A percentile compares a stretch with the other conserved stretches of the same genome.
These are phyloP conservation scores for Aspergillus leporis DNA, from an alignment of 495 filamentous ascomycete genomes.

Conservation along the genomic window DNA sequence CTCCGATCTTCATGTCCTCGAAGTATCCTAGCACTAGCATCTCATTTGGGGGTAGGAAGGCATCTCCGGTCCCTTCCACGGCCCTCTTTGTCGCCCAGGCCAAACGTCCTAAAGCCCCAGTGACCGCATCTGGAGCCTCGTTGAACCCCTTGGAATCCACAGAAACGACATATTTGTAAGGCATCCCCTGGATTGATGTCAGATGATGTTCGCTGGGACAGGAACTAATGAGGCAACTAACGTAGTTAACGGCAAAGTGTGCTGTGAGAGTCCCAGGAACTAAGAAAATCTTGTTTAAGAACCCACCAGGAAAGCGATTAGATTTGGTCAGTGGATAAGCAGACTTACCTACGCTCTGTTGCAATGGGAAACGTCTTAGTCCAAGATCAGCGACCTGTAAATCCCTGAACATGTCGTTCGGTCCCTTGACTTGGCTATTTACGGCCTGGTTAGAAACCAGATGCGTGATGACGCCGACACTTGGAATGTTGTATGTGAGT, in stretches of 20 bases:
- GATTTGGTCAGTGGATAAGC: background rate
- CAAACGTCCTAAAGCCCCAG: conserved; percentile 58
- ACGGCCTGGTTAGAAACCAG: conserved; percentile 55
- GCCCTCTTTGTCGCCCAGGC: conserved; percentile 61
- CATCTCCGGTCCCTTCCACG: conserved; percentile 27
- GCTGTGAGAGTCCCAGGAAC: conserved; percentile 54
- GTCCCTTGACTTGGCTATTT: conserved; percentile 51
- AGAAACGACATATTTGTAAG: conserved; percentile 77
- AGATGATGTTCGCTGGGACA: background rate
- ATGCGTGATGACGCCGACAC: conserved; percentile 61
- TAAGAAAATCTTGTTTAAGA: conserved; percentile 4
- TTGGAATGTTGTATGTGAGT: conserved; percentile 36
- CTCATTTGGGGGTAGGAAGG: conserved; percentile 59
- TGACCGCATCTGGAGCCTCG: conserved; percentile 58
- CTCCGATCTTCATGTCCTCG: conserved; percentile 64
- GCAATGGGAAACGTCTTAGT: conserved; percentile 55
- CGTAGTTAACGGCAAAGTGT: conserved; percentile 74
- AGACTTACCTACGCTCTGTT: conserved; percentile 39
- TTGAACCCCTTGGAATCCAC: conserved; percentile 64
- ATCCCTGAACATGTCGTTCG: conserved; percentile 62
- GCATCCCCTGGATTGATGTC: conserved; percentile 59
- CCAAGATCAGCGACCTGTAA: conserved; percentile 61
- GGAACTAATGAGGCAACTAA: conserved; percentile 38
- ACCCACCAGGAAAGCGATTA: background rate
- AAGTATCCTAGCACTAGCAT: conserved; percentile 75